phyloP scores from a whole-genome alignment of 305 asterid species.

The Andrographis paniculata region DNA sequence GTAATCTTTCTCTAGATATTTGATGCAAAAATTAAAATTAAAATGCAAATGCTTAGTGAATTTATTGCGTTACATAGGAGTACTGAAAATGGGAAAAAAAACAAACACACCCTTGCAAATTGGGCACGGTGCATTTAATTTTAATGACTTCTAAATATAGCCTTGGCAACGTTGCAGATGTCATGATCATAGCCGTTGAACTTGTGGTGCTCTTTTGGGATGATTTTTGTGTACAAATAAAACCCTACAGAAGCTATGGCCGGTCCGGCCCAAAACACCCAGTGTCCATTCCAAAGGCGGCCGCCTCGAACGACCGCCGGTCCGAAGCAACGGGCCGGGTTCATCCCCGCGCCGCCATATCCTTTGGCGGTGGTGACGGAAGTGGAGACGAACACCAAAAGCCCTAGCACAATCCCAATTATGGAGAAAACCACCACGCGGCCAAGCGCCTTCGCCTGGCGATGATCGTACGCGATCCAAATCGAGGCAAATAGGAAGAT shows the following conservation, averaged over 20 bases:
- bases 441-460: constrained; percentile 50
- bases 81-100: no score
- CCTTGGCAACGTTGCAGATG: constrained; percentile 39
- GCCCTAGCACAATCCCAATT: constrained; percentile 50
- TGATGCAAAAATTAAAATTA: no score
- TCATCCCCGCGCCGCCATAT: constrained; percentile 59
- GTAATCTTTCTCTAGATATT: no score
- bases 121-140: no score
- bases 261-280: constrained; percentile 80
- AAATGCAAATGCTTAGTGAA: no score
- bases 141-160: neutral
- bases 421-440: constrained; percentile 29
- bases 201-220: constrained; percentile 48
- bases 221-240: constrained; percentile 51
- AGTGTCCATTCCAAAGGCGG: constrained; percentile 63
- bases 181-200: constrained; percentile 53
- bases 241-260: constrained; percentile 40
- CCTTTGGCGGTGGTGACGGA: constrained; percentile 48
- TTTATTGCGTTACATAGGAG: no score
- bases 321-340: constrained; percentile 71
- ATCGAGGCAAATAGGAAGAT: constrained; percentile 53
- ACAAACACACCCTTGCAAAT: no score
- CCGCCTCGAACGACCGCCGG: constrained; percentile 67
- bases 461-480: constrained; percentile 76
- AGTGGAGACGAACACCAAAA: constrained; percentile 51